Base-by-base conservation (phyloP, 1,284 basidiomycete genomes). In the Porodaedalea pini region DNA sequence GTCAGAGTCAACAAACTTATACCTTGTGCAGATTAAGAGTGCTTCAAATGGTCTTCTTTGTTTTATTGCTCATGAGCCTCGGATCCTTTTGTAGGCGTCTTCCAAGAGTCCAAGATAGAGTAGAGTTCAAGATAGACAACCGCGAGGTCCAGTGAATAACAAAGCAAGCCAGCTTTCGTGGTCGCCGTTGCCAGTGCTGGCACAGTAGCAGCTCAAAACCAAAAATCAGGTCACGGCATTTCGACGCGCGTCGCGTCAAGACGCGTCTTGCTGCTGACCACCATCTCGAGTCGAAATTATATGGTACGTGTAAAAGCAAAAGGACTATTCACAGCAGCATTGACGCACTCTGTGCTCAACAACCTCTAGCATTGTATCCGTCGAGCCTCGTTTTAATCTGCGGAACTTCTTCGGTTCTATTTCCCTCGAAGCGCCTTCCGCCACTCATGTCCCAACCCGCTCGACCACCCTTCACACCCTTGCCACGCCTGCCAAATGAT, bases 401-500 rank as follows among this genome's bases (percentile, higher is more conserved):
- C 51, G 29, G 51, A 40, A 19, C 39, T 43, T 44, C 27, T 47
- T 47, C 45, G 45, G 45, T 47, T 44, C 40, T 34, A 13, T 54
- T 44, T 23, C 36, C 31, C 40, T 44, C 31, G n/a, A 34, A 34
- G 19, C 27, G 40, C 13, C 15, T 21, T 32, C 25, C 19, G 21
- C 29, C 25, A 19, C 19, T 17, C n/a, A 54, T 54, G 51, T 54
- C 51, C 19, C 27, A 23, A n/a, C 19, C 40, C 31, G 23, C 31
- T 36, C 57, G 51, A 15, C 51, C 51, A 10, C 29, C 25, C 10
- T 58, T 58, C 43, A 48, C 51, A 39, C 57, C 57, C n/a, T 44
- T 44, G 7, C 57, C 51, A 54, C 49, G 57, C 36, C 19, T n/a
- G 19, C 3, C 19, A 13, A 47, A 54, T 43, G 47, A 41, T 31